Evolutionary conservation across 352 stramenopile species (phyloP).

Genomic region (Phytopythium helicoides): DNA sequence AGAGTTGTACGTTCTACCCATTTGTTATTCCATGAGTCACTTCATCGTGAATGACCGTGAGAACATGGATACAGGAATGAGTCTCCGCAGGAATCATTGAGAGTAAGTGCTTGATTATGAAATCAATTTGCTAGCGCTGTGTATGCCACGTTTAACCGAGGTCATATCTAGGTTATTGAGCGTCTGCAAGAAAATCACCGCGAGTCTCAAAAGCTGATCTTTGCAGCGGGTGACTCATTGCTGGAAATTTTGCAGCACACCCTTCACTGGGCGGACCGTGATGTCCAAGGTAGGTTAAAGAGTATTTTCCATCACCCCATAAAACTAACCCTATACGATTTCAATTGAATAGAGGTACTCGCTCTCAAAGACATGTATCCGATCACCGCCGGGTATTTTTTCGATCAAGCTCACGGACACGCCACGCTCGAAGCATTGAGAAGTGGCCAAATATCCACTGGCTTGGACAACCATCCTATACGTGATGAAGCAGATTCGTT

Average conservation of each 20-base stretch:
- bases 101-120: constrained; percentile 2
- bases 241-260: constrained; percentile 60
- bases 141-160: too few relatives aligned
- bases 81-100: constrained; percentile 29
- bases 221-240: constrained; percentile 57
- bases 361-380: constrained; percentile 68
- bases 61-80: constrained; percentile 23
- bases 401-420: constrained; percentile 50
- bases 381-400: constrained; percentile 47
- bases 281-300: constrained; percentile 42
- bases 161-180: constrained; percentile 49
- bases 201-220: constrained; percentile 57
- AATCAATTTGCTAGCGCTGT: too few relatives aligned
- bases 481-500: constrained; percentile 50
- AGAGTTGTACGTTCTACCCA: constrained; percentile 38
- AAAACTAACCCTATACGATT: background rate
- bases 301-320: background rate
- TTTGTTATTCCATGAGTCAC: background rate
- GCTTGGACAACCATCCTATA: constrained; percentile 35
- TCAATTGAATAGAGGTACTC: constrained; percentile 32
- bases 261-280: constrained; percentile 47
- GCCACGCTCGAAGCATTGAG: constrained; percentile 55
- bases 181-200: constrained; percentile 48
- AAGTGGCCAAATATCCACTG: constrained; percentile 48
- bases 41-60: constrained; percentile 1